Base-by-base conservation (phyloP, 2,329 filamentous ascomycete species). In the Aspergillus caelatus region DNA sequence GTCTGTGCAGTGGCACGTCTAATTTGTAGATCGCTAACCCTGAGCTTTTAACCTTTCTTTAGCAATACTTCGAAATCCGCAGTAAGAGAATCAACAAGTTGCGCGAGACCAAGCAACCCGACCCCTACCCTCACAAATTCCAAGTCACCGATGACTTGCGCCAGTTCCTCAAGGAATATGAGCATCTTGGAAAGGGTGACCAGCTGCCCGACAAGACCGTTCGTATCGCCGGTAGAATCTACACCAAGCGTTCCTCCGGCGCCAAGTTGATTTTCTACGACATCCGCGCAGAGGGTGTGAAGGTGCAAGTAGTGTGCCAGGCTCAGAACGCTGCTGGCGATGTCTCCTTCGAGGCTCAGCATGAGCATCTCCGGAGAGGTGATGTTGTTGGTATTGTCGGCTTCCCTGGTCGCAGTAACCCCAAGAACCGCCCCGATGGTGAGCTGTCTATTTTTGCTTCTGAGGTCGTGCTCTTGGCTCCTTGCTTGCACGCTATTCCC, bases 61-160 rank as follows among this genome's bases (percentile, higher is more conserved):
- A 91, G 88, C 89, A 92, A 89, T 99, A 98, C 84, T 97, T 97
- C 78, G 95, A 99, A 83, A 96, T 98, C 77, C 91, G 95, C 67
- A 96, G 91, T 74, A 88, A 92, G 71, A 86, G 86, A 70, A 89
- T 97, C 83, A 90, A 91, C 79, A 90, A 90, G 73, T 86, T 94
- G 67, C 87, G 90, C 73, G 83, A 89, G 75, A 88, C 87, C 75
- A 89, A 91, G 82, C 82, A 88, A 64, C 91, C 91, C 46, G 91
- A 94, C 75, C 92, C 92, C 16, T 97, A 97, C 81, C 95, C 95
- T 9, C 94, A 99, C 89, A 91, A 91, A 85, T 98, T 97, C 86
- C 84, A 94, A 62, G 89, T 92, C 77, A 91, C 90, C 78, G 93
- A 93, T 75, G 91, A 95, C 73, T 84, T 97, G 65, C 85, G 86